Evolutionary conservation across 2,329 filamentous ascomycete species (phyloP).

Genomic region (Hymenoscyphus linearis): DNA sequence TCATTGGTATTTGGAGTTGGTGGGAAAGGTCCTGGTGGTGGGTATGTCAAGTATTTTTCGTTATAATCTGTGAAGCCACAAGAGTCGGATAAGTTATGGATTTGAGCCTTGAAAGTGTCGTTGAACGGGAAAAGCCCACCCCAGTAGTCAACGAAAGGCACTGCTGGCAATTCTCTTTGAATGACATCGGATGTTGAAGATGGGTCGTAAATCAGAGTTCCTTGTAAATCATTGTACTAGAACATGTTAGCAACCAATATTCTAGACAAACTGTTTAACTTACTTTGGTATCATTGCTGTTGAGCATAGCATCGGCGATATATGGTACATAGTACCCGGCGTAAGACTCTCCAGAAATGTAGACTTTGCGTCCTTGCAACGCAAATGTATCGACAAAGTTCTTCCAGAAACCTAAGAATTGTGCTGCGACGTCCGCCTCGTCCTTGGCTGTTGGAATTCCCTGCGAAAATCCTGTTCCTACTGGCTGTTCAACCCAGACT

Average conservation of each 20-base stretch:
- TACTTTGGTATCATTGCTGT: conserved; percentile 43
- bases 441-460: conserved; percentile 53
- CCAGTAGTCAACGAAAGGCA: conserved; percentile 58
- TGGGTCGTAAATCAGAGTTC: conserved; percentile 70
- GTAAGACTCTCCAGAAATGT: conserved; percentile 53
- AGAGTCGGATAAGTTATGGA: conserved; percentile 46
- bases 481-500: conserved; percentile 30
- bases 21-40: conserved; percentile 58
- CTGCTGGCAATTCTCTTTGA: conserved; percentile 43
- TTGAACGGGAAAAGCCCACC: conserved; percentile 58
- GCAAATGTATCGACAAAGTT: conserved; percentile 69
- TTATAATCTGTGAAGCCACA: conserved; percentile 61
- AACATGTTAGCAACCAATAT: not conserved
- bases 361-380: conserved; percentile 64
- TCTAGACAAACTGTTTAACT: not conserved
- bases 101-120: conserved; percentile 44
- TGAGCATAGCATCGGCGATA: conserved; percentile 57
- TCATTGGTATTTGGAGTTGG: conserved; percentile 39
- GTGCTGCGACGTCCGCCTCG: conserved; percentile 61
- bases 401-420: conserved; percentile 75
- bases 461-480: conserved; percentile 29
- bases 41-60: conserved; percentile 60
- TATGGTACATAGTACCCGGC: conserved; percentile 13
- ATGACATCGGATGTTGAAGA: conserved; percentile 48
- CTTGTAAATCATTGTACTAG: conserved; percentile 60